Evolutionary conservation across 164 flowering plant species (phyloP).

Genomic region (Chimonanthus salicifolius): DNA sequence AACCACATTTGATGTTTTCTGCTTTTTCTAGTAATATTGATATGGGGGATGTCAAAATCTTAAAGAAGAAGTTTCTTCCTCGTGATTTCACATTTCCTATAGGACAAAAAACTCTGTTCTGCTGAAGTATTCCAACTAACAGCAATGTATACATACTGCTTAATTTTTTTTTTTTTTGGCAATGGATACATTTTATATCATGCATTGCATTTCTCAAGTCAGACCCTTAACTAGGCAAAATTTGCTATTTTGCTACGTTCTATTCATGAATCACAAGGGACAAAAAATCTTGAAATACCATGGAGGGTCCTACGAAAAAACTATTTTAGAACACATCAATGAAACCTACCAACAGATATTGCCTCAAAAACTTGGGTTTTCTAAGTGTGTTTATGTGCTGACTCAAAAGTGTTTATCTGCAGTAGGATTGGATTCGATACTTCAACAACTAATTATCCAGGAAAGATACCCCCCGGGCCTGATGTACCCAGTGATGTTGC

Average conservation of each 20-base stretch:
- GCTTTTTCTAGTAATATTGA: neutral
- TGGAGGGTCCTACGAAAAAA: no score
- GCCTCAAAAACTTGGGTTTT: neutral
- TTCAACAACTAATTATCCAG: constrained; percentile 62
- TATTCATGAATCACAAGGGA: neutral
- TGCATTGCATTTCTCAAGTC: neutral
- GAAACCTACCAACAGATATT: no score
- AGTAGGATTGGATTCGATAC: constrained; percentile 57
- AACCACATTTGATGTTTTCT: neutral
- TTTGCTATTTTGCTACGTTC: neutral
- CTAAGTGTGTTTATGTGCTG: neutral
- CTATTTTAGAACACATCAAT: neutral
- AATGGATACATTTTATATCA: no score
- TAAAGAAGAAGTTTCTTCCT: neutral
- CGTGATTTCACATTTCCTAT: neutral
- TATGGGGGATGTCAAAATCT: neutral
- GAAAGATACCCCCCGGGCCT: constrained; percentile 64
- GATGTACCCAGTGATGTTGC: constrained; percentile 57
- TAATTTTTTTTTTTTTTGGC: no score
- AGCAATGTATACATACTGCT: no score
- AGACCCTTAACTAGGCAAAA: neutral
- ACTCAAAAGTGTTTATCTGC: constrained; percentile 14
- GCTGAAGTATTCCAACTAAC: no score
- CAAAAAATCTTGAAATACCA: no score
- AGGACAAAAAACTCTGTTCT: no score